Conservation (phyloP, 2,329 filamentous ascomycete genomes). For the Sporothrix pseudoabietina region DNA sequence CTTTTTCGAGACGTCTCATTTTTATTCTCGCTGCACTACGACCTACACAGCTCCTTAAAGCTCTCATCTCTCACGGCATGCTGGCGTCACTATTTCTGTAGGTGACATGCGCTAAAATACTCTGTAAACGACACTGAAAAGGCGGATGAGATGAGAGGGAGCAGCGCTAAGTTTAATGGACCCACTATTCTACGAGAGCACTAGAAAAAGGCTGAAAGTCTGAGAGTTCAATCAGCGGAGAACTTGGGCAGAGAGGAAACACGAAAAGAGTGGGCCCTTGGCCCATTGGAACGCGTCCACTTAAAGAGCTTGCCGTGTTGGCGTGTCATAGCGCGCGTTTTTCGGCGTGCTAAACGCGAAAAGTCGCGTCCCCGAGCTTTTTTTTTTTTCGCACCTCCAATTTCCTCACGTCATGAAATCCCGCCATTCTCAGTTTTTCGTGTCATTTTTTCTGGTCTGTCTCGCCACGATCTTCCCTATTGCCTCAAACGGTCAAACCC, state of each 20-base stretch:
- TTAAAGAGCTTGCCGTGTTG: conserved; percentile 1
- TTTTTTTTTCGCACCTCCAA: not conserved
- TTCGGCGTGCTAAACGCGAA: conserved; percentile 22
- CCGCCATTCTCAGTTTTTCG: not conserved
- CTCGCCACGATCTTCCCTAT: not conserved
- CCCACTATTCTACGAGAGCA: not conserved
- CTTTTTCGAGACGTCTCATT: not conserved
- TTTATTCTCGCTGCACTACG: not conserved
- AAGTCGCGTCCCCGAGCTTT: conserved; percentile 24
- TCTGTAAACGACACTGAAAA: not conserved
- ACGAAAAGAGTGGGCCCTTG: not conserved
- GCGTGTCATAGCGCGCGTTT: not conserved
- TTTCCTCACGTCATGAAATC: not conserved
- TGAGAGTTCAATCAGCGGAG: not conserved
- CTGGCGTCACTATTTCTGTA: not conserved
- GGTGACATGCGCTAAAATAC: not conserved
- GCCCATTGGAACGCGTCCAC: not conserved
- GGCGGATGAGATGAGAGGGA: not conserved
- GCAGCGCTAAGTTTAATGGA: not conserved
- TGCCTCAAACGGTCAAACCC: not conserved
- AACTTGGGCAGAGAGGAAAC: not conserved
- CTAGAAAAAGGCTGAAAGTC: not conserved
- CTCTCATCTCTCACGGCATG: not conserved
- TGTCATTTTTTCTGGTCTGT: not conserved
- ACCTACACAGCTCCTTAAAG: not conserved